Evolutionary conservation across 192 early-diverging fungal species (phyloP).

Genomic region (Coemansia sp.): DNA sequence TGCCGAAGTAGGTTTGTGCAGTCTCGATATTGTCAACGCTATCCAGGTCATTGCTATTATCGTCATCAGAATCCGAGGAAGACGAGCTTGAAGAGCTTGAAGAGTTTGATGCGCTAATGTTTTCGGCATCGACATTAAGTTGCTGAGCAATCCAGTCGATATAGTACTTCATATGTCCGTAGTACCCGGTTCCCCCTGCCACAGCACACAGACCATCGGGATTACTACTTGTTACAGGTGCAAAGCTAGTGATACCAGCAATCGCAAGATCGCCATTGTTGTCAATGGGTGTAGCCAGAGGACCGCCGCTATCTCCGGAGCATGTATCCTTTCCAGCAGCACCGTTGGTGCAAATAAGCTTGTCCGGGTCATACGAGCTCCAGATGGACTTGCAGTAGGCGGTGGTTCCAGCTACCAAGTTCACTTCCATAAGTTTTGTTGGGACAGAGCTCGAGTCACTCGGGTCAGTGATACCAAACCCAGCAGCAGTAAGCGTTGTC

Average conservation of each 20-base stretch:
- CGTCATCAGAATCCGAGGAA: not conserved
- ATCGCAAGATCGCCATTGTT: slow-evolving; percentile 9
- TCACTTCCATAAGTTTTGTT: slow-evolving; percentile 23
- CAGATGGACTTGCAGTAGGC: slow-evolving; percentile 16
- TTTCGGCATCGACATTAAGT: slow-evolving; percentile 10
- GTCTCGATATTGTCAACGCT: not conserved
- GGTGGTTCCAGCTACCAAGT: slow-evolving; percentile 15
- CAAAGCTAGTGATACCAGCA: slow-evolving; percentile 35
- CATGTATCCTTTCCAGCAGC: slow-evolving; percentile 47
- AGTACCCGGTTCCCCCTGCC: slow-evolving; percentile 26
- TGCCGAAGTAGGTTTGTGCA: not conserved
- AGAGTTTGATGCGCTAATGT: slow-evolving; percentile 3
- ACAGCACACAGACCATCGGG: slow-evolving; percentile 39
- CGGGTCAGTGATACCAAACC: slow-evolving; percentile 33
- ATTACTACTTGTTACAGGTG: slow-evolving; percentile 14
- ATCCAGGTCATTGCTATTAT: not conserved
- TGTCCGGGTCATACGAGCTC: slow-evolving; percentile 8
- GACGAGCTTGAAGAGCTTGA: not conserved
- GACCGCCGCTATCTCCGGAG: slow-evolving; percentile 51
- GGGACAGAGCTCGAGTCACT: slow-evolving; percentile 5
- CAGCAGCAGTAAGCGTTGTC: slow-evolving; percentile 21
- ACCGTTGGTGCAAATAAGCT: slow-evolving; percentile 44
- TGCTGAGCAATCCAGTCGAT: slow-evolving; percentile 33
- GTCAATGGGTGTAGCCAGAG: slow-evolving; percentile 17
- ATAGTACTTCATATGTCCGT: slow-evolving; percentile 26